Base-by-base conservation (phyloP, 371 early-diverging fungal genomes). In the Umbelopsis sp. region DNA sequence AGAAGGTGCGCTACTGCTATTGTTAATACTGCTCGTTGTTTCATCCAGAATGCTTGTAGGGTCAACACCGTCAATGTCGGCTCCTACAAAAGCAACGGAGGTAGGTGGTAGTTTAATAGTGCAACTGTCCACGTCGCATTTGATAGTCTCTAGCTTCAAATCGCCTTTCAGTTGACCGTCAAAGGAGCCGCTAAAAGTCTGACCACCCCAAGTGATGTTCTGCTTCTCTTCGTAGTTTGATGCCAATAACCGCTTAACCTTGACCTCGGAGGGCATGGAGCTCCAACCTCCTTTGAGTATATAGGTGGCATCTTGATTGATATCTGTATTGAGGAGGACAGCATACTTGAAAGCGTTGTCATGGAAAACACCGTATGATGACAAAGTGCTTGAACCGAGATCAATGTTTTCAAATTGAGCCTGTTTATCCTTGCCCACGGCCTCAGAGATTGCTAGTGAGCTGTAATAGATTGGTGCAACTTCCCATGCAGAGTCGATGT, bases 401-500 rank as follows among this genome's bases (percentile, higher is more conserved):
- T 66, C 66, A 22, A 70, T 62, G 44, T 70, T 63, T 4, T 65
- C 63, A 37, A 70, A 65, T 5, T 66, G 70, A 14, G 70, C 41
- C 0, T n/a, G 37, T 16, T 53, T 46, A 29, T 66, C 66, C 16
- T 44, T 52, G 16, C 70, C 70, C 14, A 70, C 50, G 4, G 70
- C 70, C 50, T 70, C 70, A 14, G 70, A 62, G 32, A 65, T 50
- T 1, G 66, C 63, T 25, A 70, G 20, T 4, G 70, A 66, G 9
- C 66, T 65, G 35, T 70, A 70, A 32, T 70, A 70, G 12, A 70
- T 63, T 0, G 70, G 70, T 57, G 63, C 63, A 3, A 53, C 66
- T 4, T 50, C 14, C 70, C 70, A 70, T 11, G 45, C 24, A 9
- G 66, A 63, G 32, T 63, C 63, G 1, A 66, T 14, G 20, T 63